Base-by-base conservation (phyloP, 495 filamentous ascomycete species). In the Glonium stellatum region DNA sequence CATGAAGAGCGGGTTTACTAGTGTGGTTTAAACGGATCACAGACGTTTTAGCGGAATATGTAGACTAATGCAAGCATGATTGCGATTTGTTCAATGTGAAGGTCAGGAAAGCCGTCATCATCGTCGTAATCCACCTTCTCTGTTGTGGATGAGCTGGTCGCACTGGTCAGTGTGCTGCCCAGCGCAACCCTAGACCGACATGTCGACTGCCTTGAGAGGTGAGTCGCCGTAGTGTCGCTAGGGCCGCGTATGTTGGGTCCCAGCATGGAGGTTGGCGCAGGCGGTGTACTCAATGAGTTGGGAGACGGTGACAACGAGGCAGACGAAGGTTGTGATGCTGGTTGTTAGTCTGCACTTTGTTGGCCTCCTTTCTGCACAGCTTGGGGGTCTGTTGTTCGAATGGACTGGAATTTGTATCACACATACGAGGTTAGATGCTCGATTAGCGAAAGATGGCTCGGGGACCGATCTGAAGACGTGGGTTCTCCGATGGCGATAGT, bases 41-140 rank as follows among this genome's bases (percentile, higher is more conserved):
- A 18, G 36, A 15, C 10, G 39, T 44, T 6, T 31, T 51, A 51
- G 21, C 25, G 48, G 25, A 51, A 51, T 51, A 51, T 51, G 25
- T 51, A 51, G 48, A 51, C 15, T 51, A 51, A 25, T 51, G 48
- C 48, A 51, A 51, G 48, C 48, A 51, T 51, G 48, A 51, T 51
- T 10, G 48, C 48, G 48, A 51, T 31, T 23, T 51, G 48, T 51
- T 51, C 48, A 27, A 51, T 22, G 25, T 51, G 48, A 27, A 51
- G 48, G 15, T 51, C 48, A 31, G 23, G 21, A 25, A 25, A 25
- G 48, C 48, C 25, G 15, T 19, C 22, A 22, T 48, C 44, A 15
- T 18, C 18, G 6, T 51, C 48, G 48, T 15, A 51, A 15, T 31
- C 47, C 36, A 39, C 8, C 36, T 44, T 44, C 3, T 13, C 13